Evolutionary conservation across 2,329 filamentous ascomycete genomes (phyloP).

Genomic region (Calonectria pseudoturangicola): DNA sequence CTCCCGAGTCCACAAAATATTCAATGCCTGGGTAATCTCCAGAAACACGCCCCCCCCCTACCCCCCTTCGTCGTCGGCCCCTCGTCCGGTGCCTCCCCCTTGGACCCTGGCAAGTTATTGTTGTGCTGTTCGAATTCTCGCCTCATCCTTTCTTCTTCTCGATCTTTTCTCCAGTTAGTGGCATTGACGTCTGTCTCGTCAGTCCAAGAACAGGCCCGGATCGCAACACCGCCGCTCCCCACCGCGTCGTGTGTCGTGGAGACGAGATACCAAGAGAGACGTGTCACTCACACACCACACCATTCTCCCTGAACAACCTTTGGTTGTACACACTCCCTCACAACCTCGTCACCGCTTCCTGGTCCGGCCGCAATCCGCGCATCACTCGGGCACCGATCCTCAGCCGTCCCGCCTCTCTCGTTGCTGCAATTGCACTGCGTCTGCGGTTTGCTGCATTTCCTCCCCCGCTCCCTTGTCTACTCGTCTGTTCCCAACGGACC

Average conservation of each 20-base stretch:
- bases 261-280: not conserved
- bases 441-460: slow-evolving; percentile 27
- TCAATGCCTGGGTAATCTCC: slow-evolving; percentile 34
- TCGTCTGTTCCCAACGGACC: slow-evolving; percentile 34
- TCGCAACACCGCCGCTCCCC: slow-evolving; percentile 7
- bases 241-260: slow-evolving; percentile 14
- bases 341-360: slow-evolving; percentile 28
- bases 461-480: slow-evolving; percentile 36
- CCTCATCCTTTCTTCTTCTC: slow-evolving; percentile 4
- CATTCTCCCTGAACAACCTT: not conserved
- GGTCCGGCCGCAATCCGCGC: not conserved
- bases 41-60: slow-evolving; percentile 27
- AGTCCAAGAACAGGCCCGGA: slow-evolving; percentile 10
- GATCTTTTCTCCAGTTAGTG: slow-evolving; percentile 2
- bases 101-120: slow-evolving; percentile 7
- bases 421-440: slow-evolving; percentile 5
- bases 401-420: slow-evolving; percentile 16
- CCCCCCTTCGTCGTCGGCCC: slow-evolving; percentile 10
- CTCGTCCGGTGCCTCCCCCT: slow-evolving; percentile 25
- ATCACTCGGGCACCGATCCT: slow-evolving; percentile 15
- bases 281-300: slow-evolving; percentile 20
- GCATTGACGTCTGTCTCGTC: slow-evolving; percentile 20
- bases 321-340: slow-evolving; percentile 15
- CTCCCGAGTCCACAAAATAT: slow-evolving; percentile 37
- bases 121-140: slow-evolving; percentile 15